A percentile compares a stretch with the other conserved stretches of the same genome.
These are phyloP conservation scores for Trametes versicolor DNA, from an alignment of 1,284 basidiomycete genomes.

Conservation along the genomic window DNA sequence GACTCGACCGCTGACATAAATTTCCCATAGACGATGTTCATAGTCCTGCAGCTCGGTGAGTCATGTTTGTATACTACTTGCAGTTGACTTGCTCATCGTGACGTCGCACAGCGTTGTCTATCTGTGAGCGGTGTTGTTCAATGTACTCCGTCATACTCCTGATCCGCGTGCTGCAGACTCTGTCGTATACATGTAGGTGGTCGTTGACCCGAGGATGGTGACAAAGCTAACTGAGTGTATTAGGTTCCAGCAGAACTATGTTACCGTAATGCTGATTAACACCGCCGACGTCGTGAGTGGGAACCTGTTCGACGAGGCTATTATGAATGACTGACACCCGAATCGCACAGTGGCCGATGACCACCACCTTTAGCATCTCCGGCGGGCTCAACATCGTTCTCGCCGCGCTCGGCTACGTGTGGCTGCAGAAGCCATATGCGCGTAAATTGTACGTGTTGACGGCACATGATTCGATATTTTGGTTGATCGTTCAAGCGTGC, in stretches of 20 bases:
- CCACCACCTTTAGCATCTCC: slow-evolving; percentile 16
- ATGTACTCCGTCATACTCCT: not conserved
- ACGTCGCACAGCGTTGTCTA: not conserved
- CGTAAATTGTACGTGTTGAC: slow-evolving; percentile 13
- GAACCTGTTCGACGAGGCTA: no score
- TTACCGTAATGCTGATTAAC: slow-evolving; percentile 6
- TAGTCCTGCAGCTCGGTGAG: slow-evolving; percentile 25
- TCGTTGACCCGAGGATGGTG: not conserved
- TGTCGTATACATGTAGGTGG: slow-evolving; percentile 7
- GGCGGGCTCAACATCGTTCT: slow-evolving; percentile 21
- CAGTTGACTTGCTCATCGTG: not conserved
- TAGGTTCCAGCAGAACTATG: slow-evolving; percentile 11
- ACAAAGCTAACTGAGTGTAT: not conserved
- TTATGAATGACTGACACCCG: not conserved
- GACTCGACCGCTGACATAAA: not conserved
- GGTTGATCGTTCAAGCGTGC: no score
- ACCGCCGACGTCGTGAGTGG: slow-evolving; percentile 5
- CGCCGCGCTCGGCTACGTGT: slow-evolving; percentile 20
- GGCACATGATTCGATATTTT: no score
- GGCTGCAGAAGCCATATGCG: slow-evolving; percentile 26
- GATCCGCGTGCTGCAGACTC: not conserved
- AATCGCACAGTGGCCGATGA: slow-evolving; percentile 26
- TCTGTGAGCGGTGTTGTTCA: not conserved
- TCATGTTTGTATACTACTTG: not conserved
- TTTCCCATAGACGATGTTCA: not conserved